Percentiles rank a stretch among this genome's conserved stretches.
Conservation (phyloP, 2,329 filamentous ascomycete species). For the Aciculosporium take region DNA sequence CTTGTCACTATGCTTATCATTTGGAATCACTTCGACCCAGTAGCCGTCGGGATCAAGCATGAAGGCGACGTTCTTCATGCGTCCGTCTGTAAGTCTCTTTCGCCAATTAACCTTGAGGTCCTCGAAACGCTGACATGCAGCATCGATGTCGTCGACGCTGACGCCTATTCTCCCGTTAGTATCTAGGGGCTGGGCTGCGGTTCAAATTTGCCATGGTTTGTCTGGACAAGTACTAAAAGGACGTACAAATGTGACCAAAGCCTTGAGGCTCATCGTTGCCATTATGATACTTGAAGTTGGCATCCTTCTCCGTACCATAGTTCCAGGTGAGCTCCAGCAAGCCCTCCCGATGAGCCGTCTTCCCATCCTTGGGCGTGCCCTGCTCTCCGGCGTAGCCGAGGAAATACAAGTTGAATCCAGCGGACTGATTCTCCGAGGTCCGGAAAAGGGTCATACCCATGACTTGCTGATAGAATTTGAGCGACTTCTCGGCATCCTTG, state of each 20-base stretch:
- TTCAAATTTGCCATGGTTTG: not conserved
- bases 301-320: slow-evolving; percentile 72
- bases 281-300: slow-evolving; percentile 74
- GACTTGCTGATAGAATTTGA: slow-evolving; percentile 71
- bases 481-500: slow-evolving; percentile 61
- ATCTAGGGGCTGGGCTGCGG: too few relatives aligned
- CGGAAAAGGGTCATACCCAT: slow-evolving; percentile 78
- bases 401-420: slow-evolving; percentile 84
- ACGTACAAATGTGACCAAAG: slow-evolving; percentile 81
- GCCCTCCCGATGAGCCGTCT: slow-evolving; percentile 59
- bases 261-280: slow-evolving; percentile 87
- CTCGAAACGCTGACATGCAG: slow-evolving; percentile 78
- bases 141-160: slow-evolving; percentile 75
- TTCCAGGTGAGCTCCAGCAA: slow-evolving; percentile 84
- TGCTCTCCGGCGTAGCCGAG: slow-evolving; percentile 58
- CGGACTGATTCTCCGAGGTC: slow-evolving; percentile 53
- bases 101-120: slow-evolving; percentile 74
- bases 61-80: slow-evolving; percentile 91
- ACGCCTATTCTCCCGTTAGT: slow-evolving; percentile 38
- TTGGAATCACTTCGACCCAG: slow-evolving; percentile 72
- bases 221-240: not conserved
- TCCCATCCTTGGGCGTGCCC: slow-evolving; percentile 35
- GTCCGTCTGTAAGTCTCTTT: slow-evolving; percentile 83
- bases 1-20: slow-evolving; percentile 31
- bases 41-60: slow-evolving; percentile 78